Evolutionary conservation across 345 rosid genomes (phyloP).

Genomic region (Syzygium aqueum): DNA sequence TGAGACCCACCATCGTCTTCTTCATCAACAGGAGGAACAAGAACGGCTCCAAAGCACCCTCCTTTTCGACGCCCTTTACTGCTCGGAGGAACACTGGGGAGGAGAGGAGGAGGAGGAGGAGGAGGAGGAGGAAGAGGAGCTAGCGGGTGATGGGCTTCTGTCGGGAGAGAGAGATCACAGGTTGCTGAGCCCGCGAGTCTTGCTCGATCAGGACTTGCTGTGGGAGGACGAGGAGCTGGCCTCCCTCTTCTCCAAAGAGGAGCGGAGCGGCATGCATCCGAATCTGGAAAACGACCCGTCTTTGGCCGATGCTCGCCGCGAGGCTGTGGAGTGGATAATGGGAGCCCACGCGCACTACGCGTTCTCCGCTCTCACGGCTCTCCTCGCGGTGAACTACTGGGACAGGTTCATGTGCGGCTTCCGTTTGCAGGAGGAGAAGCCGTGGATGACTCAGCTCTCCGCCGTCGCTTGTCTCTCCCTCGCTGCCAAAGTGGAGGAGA

Average conservation of each 20-base stretch:
- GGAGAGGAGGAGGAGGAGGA: background rate
- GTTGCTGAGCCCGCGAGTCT: background rate
- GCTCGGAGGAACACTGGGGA: slow-evolving; percentile 42
- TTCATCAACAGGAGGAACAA: background rate
- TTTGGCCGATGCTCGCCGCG: slow-evolving; percentile 29
- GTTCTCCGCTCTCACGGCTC: slow-evolving; percentile 49
- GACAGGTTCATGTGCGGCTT: slow-evolving; percentile 49
- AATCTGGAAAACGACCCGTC: slow-evolving; percentile 14
- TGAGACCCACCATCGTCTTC: background rate
- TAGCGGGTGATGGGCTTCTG: background rate
- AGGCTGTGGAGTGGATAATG: slow-evolving; percentile 30
- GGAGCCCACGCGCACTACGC: slow-evolving; percentile 26
- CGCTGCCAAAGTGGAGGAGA: slow-evolving; percentile 38
- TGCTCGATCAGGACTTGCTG: slow-evolving; percentile 28
- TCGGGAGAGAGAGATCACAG: background rate
- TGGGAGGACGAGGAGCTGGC: slow-evolving; percentile 51
- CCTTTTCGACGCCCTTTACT: slow-evolving; percentile 30
- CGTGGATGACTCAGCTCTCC: slow-evolving; percentile 63
- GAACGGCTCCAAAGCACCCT: background rate
- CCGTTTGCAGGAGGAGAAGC: slow-evolving; percentile 28
- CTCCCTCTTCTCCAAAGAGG: background rate
- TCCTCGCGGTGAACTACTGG: slow-evolving; percentile 58
- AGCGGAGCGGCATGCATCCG: background rate
- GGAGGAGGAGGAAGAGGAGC: background rate
- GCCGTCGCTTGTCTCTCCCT: slow-evolving; percentile 71